Evolutionary conservation across 1,139 yeast genomes (phyloP).

Genomic region (Taiozyma onychis): DNA sequence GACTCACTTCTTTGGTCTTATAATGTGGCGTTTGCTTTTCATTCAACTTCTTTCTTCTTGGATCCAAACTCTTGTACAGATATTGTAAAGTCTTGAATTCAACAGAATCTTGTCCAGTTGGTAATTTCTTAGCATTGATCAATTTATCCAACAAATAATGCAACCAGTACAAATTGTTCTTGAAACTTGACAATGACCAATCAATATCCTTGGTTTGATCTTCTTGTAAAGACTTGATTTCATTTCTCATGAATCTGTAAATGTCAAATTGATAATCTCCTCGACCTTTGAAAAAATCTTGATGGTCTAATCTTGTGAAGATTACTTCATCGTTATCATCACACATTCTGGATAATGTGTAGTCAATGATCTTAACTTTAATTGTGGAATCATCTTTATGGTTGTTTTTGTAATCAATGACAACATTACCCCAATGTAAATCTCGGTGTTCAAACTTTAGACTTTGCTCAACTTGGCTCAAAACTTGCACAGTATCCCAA

Average conservation of each 20-base stretch:
- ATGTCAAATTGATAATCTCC: conserved; percentile 50
- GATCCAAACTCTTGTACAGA: conserved; percentile 19
- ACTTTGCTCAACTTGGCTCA: conserved; percentile 45
- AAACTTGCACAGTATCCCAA: conserved; percentile 42
- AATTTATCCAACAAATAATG: conserved; percentile 34
- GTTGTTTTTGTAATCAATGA: conserved; percentile 22
- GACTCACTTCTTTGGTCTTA: conserved; percentile 13
- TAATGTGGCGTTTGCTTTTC: background rate
- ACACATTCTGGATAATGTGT: conserved; percentile 45
- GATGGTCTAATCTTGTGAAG: conserved; percentile 43
- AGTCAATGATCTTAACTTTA: conserved; percentile 50
- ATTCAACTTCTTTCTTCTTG: conserved; percentile 17
- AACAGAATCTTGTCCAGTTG: conserved; percentile 8
- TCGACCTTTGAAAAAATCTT: conserved; percentile 44
- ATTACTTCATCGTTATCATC: conserved; percentile 25
- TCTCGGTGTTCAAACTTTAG: conserved; percentile 63
- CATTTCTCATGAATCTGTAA: conserved; percentile 40
- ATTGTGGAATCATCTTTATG: conserved; percentile 3
- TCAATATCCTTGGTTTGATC: conserved; percentile 16
- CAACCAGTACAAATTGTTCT: conserved; percentile 39
- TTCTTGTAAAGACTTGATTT: conserved; percentile 12
- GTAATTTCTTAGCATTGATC: conserved; percentile 24
- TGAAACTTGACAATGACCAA: conserved; percentile 33
- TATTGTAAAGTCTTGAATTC: conserved; percentile 10
- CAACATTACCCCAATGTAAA: conserved; percentile 58